Percentiles rank a stretch among this genome's conserved stretches.
phyloP scores from a whole-genome alignment of 2,329 filamentous ascomycete genomes.

The Byssoonygena ceratinophila region DNA sequence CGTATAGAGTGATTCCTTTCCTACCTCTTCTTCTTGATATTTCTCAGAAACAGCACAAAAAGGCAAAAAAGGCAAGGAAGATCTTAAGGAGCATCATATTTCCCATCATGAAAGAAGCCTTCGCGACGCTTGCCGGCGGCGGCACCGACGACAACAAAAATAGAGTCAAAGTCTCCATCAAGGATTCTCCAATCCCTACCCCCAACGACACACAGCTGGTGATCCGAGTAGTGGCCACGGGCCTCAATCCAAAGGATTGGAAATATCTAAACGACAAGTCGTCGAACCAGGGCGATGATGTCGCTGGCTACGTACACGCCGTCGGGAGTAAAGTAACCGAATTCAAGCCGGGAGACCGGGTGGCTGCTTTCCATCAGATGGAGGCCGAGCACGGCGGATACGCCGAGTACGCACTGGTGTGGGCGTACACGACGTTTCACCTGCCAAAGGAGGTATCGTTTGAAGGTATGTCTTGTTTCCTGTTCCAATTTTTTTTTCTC shows the following conservation, averaged over 20 bases:
- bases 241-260: conserved; percentile 44
- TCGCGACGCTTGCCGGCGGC: conserved; percentile 25
- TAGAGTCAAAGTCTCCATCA: conserved; percentile 25
- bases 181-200: conserved; percentile 34
- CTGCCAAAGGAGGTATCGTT: conserved; percentile 42
- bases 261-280: conserved; percentile 18
- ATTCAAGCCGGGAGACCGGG: conserved; percentile 47
- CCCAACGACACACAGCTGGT: conserved; percentile 31
- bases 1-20: too few relatives aligned
- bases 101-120: conserved; percentile 36
- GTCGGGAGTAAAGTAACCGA: conserved; percentile 44
- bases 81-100: too few relatives aligned
- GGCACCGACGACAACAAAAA: conserved; percentile 12
- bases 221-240: conserved; percentile 34
- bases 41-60: too few relatives aligned
- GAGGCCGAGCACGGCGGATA: conserved; percentile 40
- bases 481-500: neutral
- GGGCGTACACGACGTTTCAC: conserved; percentile 46
- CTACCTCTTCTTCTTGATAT: too few relatives aligned
- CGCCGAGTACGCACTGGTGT: conserved; percentile 48
- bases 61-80: too few relatives aligned
- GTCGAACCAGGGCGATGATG: conserved; percentile 44
- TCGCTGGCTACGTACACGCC: conserved; percentile 42
- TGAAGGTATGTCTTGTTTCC: conserved; percentile 34
- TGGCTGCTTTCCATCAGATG: conserved; percentile 43